Evolutionary conservation across 805 yeast genomes (phyloP).

Genomic region (Zygotorulaspora chibaensis): DNA sequence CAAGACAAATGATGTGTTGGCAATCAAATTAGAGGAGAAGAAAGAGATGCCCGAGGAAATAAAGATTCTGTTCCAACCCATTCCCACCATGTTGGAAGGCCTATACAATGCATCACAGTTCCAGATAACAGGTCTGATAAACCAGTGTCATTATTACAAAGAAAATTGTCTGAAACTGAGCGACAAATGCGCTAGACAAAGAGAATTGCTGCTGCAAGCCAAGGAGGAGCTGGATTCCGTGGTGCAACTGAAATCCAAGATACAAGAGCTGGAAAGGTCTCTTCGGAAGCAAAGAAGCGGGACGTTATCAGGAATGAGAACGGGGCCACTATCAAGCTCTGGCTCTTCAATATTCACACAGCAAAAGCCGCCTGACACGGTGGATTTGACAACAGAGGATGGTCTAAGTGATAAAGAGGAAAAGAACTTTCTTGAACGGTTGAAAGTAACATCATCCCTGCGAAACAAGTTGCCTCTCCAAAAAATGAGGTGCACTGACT

Average conservation of each 20-base stretch:
- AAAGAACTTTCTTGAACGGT: conserved; percentile 20
- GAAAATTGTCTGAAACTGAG: conserved; percentile 21
- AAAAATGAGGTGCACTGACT: neutral
- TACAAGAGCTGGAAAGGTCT: conserved; percentile 10
- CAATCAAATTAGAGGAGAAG: conserved; percentile 17
- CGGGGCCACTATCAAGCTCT: neutral
- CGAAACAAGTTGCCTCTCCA: conserved; percentile 8
- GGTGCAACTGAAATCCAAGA: conserved; percentile 18
- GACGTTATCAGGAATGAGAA: neutral
- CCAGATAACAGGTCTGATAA: conserved; percentile 25
- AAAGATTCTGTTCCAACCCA: conserved; percentile 26
- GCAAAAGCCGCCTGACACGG: conserved; percentile 23
- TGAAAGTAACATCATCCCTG: conserved; percentile 17
- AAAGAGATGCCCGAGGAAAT: conserved; percentile 25
- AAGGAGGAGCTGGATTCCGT: conserved; percentile 27
- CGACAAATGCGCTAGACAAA: conserved; percentile 28
- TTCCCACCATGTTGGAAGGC: conserved; percentile 24
- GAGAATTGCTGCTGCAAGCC: conserved; percentile 26
- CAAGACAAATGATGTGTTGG: conserved; percentile 19
- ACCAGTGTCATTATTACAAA: conserved; percentile 27
- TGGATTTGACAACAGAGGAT: conserved; percentile 27
- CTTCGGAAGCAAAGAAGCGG: neutral
- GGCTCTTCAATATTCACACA: conserved; percentile 7
- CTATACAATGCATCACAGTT: conserved; percentile 30
- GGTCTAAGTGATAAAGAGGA: conserved; percentile 8